phyloP scores from a whole-genome alignment of 441 rosid genomes.

The Brassica balearica region DNA sequence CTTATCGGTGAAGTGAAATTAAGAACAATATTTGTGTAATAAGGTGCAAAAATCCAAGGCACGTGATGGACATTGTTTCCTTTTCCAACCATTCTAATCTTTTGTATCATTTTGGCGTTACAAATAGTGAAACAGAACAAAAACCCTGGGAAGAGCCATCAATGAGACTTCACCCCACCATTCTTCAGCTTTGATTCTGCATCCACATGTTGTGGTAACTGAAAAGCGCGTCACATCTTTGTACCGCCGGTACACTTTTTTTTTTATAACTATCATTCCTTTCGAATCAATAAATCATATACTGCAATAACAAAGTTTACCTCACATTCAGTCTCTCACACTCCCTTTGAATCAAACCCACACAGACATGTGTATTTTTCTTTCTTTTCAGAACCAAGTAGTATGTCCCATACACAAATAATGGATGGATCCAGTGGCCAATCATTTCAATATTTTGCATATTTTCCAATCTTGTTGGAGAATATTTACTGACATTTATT shows the following conservation, averaged over 20 bases:
- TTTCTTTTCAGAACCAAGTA: background rate
- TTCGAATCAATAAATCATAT: background rate
- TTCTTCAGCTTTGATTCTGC: background rate
- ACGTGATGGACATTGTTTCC: background rate
- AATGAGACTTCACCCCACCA: background rate
- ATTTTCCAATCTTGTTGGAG: background rate
- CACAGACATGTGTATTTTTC: background rate
- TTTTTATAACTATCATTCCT: background rate
- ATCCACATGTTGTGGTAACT: background rate
- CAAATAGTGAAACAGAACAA: constrained; percentile 1
- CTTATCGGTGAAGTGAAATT: background rate
- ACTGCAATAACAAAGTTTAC: background rate
- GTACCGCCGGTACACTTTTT: background rate
- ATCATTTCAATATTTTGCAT: background rate
- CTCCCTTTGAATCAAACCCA: background rate
- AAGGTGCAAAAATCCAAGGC: background rate
- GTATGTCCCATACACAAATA: background rate
- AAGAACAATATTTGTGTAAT: background rate
- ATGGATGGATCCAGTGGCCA: constrained; percentile 2
- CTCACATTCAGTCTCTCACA: constrained; percentile 1
- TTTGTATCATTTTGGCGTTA: background rate
- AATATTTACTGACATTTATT: constrained; percentile 9
- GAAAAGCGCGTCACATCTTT: background rate
- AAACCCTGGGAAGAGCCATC: background rate
- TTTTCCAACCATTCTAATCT: background rate